phyloP scores from a whole-genome alignment of 768 basidiomycete species.

The Hydnomerulius pinastri region DNA sequence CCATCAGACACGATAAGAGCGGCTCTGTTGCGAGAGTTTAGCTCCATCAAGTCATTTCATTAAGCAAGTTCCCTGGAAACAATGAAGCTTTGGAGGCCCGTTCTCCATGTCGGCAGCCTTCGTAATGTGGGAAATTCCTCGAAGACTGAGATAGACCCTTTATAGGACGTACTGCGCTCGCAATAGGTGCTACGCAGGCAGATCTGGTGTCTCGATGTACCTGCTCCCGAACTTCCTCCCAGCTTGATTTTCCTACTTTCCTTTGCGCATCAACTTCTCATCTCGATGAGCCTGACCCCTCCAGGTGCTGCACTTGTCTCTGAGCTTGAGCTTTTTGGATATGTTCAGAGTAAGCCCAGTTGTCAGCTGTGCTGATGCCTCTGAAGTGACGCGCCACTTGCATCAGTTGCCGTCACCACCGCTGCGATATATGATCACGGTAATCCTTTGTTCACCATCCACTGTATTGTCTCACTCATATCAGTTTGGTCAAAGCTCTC shows the following conservation, averaged over 20 bases:
- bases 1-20: too few relatives aligned
- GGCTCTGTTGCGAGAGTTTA: not conserved
- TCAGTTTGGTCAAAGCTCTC: conserved; percentile 17
- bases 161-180: too few relatives aligned
- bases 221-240: not conserved
- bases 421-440: conserved; percentile 33
- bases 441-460: not conserved
- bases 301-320: conserved; percentile 1
- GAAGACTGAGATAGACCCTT: too few relatives aligned
- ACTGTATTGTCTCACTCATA: not conserved
- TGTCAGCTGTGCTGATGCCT: not conserved
- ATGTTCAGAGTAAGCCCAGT: conserved; percentile 23
- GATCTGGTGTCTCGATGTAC: conserved; percentile 3
- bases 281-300: conserved; percentile 25
- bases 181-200: too few relatives aligned
- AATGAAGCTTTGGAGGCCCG: conserved; percentile 10
- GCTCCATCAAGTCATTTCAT: conserved; percentile 13
- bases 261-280: conserved; percentile 1
- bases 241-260: not conserved
- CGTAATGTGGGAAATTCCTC: not conserved
- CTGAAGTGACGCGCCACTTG: conserved; percentile 5
- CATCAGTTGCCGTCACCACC: conserved; percentile 29
- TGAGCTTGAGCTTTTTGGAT: conserved; percentile 16
- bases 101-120: not conserved
- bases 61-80: conserved; percentile 1